These are phyloP conservation scores for Inonotus hispidus DNA, from an alignment of 1,284 basidiomycete species.

Conservation along the genomic window DNA sequence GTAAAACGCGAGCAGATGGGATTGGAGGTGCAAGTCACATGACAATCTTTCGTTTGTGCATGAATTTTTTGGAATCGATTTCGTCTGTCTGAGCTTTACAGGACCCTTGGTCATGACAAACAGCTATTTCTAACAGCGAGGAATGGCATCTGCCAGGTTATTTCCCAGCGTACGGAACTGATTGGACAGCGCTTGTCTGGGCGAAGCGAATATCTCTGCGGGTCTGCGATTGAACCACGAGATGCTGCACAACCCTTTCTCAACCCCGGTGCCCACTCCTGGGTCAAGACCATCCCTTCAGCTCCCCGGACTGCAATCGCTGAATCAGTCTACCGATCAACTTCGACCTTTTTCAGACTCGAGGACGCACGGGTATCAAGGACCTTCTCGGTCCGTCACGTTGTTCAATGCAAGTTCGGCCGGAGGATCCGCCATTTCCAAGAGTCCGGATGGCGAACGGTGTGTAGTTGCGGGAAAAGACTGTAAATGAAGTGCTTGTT, in stretches of 20 bases:
- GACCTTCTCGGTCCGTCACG: conserved; percentile 47
- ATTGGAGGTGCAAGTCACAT: background rate
- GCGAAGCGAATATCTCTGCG: background rate
- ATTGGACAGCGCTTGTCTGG: background rate
- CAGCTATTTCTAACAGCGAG: background rate
- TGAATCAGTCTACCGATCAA: background rate
- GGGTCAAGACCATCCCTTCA: conserved; percentile 2
- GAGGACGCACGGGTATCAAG: conserved; percentile 39
- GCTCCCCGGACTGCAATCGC: background rate
- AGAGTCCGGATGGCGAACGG: conserved; percentile 55
- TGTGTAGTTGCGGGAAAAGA: conserved; percentile 72
- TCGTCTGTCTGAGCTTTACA: background rate
- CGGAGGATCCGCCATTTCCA: conserved; percentile 61
- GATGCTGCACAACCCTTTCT: conserved; percentile 16
- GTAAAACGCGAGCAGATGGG: no score
- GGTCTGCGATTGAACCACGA: background rate
- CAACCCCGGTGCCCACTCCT: conserved; percentile 2
- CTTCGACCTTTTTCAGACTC: conserved; percentile 30
- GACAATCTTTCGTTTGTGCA: background rate
- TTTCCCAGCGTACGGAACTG: background rate
- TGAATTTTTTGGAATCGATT: background rate
- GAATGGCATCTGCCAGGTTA: background rate
- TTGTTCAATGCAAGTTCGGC: conserved; percentile 47
- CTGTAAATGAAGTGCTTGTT: conserved; percentile 40
- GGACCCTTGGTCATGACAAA: background rate